phyloP scores from a whole-genome alignment of 805 yeast species.

The Metschnikowia lachancei region DNA sequence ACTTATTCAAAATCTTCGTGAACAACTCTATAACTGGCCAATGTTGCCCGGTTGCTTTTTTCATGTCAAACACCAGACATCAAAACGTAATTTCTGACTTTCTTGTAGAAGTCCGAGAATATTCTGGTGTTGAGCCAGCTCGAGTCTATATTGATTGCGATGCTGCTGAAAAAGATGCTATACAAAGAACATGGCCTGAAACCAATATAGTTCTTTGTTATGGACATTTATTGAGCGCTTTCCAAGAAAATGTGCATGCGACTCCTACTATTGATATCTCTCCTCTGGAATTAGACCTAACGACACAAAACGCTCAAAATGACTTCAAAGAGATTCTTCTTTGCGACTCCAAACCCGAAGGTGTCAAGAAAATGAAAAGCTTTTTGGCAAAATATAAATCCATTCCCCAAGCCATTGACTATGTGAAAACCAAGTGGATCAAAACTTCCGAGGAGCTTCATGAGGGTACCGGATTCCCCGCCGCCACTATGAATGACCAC shows the following conservation, averaged over 20 bases:
- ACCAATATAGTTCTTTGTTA: background rate
- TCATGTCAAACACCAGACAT: background rate
- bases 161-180: background rate
- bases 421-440: background rate
- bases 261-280: background rate
- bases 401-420: background rate
- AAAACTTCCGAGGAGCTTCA: background rate
- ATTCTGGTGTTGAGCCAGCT: background rate
- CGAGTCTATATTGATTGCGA: constrained; percentile 1
- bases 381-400: background rate
- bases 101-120: background rate
- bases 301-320: background rate
- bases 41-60: constrained; percentile 5
- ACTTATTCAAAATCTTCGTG: background rate
- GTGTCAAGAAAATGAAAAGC: background rate
- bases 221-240: background rate
- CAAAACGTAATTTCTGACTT: background rate
- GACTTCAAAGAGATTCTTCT: background rate
- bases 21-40: background rate
- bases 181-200: background rate
- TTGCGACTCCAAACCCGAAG: background rate
- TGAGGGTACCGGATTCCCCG: background rate
- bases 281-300: background rate
- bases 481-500: background rate
- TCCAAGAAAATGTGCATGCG: background rate